phyloP scores from a whole-genome alignment of 176 grass and related monocot species.

The Zea mays region DNA sequence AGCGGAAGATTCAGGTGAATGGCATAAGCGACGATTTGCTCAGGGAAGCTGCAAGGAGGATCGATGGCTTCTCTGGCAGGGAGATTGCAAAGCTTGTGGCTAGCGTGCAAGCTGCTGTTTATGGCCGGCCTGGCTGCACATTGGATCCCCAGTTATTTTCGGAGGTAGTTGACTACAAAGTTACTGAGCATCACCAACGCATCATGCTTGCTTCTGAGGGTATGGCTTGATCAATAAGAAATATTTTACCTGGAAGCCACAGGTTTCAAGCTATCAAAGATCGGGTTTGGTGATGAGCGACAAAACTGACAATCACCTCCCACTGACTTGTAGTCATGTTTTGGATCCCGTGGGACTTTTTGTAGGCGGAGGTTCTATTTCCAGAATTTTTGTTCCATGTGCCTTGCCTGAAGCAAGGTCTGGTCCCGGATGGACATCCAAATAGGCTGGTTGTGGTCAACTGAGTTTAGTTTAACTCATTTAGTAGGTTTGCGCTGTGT shows the following conservation, averaged over 20 bases:
- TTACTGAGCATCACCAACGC: slow-evolving; percentile 79
- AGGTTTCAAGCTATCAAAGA: background rate
- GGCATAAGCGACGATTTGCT: slow-evolving; percentile 68
- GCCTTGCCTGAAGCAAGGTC: slow-evolving; percentile 4
- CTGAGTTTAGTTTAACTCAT: background rate
- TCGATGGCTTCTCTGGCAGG: slow-evolving; percentile 83
- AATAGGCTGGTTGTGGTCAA: slow-evolving; percentile 1
- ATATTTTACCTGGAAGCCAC: background rate
- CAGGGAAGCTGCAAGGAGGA: slow-evolving; percentile 58
- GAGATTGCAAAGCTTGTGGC: slow-evolving; percentile 92
- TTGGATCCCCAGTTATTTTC: slow-evolving; percentile 67
- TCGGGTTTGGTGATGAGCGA: slow-evolving; percentile 16
- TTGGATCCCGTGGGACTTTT: background rate
- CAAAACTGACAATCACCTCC: slow-evolving; percentile 4
- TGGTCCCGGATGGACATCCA: background rate
- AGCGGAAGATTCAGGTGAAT: slow-evolving; percentile 63
- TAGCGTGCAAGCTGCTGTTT: slow-evolving; percentile 84
- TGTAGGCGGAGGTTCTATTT: background rate
- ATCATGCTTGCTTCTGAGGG: slow-evolving; percentile 70
- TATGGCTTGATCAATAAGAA: slow-evolving; percentile 31
- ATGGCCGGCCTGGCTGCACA: slow-evolving; percentile 64
- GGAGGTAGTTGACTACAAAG: slow-evolving; percentile 82
- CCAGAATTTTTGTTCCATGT: slow-evolving; percentile 15
- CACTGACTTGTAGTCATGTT: slow-evolving; percentile 5
- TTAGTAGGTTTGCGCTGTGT: background rate